Conservation (phyloP, 768 basidiomycete species). For the Mycena olivaceomarginata region DNA sequence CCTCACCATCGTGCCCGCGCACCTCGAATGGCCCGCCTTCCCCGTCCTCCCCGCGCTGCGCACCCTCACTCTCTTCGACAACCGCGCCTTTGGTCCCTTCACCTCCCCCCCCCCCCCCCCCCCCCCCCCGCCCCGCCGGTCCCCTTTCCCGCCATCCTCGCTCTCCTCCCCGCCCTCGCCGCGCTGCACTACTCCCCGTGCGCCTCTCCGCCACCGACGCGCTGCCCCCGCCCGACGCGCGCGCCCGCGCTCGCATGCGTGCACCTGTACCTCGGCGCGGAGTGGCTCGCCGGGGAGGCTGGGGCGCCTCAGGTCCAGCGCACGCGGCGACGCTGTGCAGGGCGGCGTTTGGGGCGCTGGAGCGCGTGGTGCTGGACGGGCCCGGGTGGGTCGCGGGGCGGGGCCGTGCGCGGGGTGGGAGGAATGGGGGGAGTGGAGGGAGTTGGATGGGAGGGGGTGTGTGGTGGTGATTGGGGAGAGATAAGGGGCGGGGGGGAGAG, state of each 20-base stretch:
- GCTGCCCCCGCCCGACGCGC: not conserved
- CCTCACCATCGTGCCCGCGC: not conserved
- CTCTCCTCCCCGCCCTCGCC: not conserved
- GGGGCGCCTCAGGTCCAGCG: not conserved
- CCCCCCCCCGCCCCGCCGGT: not conserved
- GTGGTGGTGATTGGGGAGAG: not conserved
- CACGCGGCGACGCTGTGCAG: not conserved
- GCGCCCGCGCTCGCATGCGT: not conserved
- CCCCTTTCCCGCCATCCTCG: conserved; percentile 11
- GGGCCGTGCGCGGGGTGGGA: too few relatives aligned
- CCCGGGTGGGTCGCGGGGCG: not conserved
- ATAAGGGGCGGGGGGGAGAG: too few relatives aligned
- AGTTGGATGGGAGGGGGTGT: not conserved
- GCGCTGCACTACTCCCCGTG: conserved; percentile 1
- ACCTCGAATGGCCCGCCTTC: not conserved
- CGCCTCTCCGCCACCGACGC: too few relatives aligned
- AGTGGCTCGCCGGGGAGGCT: not conserved
- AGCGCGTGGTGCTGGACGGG: conserved; percentile 16
- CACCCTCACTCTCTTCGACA: not conserved
- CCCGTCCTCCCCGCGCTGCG: conserved; percentile 14
- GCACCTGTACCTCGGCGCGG: not conserved
- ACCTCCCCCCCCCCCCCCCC: not conserved
- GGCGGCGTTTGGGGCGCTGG: conserved; percentile 2
- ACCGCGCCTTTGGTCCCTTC: not conserved
- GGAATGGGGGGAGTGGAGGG: not conserved